These are phyloP conservation scores for Candida ortonii DNA, from an alignment of 805 yeast genomes.

Conservation along the genomic window DNA sequence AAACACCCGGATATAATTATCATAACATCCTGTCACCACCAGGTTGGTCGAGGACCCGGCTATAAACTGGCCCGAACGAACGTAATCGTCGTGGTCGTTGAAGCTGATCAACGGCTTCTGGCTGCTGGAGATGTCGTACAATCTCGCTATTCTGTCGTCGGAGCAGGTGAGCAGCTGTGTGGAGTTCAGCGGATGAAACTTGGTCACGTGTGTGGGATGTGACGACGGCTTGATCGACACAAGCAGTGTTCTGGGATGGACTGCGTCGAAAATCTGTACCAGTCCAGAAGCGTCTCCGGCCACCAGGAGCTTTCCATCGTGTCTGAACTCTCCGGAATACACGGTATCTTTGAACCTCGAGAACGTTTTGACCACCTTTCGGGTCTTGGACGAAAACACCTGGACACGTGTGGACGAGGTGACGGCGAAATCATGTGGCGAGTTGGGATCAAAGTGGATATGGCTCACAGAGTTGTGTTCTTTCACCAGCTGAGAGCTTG, in stretches of 20 bases:
- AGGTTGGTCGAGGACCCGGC: conserved; percentile 61
- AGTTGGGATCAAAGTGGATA: conserved; percentile 78
- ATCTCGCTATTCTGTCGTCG: conserved; percentile 82
- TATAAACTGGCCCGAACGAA: conserved; percentile 75
- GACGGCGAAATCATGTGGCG: conserved; percentile 90
- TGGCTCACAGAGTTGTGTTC: conserved; percentile 91
- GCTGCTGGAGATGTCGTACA: conserved; percentile 83
- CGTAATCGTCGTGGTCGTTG: conserved; percentile 80
- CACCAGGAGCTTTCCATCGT: conserved; percentile 85
- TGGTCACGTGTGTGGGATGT: conserved; percentile 90
- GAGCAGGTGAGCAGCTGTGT: conserved; percentile 83
- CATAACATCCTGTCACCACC: conserved; percentile 92
- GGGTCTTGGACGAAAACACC: conserved; percentile 87
- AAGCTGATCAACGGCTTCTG: conserved; percentile 70
- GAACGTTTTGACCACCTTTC: conserved; percentile 85
- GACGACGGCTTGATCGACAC: conserved; percentile 79
- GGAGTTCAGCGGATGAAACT: conserved; percentile 76
- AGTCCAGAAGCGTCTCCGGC: conserved; percentile 96
- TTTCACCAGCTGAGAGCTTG: conserved; percentile 82
- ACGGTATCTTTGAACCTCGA: conserved; percentile 88
- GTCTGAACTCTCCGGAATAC: conserved; percentile 84
- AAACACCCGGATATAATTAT: conserved; percentile 77
- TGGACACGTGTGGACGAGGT: conserved; percentile 90
- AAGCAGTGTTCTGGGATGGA: conserved; percentile 66
- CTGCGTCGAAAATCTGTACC: conserved; percentile 86